A percentile compares a stretch with the other conserved stretches of the same genome.
phyloP scores from a whole-genome alignment of 2,329 filamentous ascomycete genomes.

The Talaromyces marneffei region DNA sequence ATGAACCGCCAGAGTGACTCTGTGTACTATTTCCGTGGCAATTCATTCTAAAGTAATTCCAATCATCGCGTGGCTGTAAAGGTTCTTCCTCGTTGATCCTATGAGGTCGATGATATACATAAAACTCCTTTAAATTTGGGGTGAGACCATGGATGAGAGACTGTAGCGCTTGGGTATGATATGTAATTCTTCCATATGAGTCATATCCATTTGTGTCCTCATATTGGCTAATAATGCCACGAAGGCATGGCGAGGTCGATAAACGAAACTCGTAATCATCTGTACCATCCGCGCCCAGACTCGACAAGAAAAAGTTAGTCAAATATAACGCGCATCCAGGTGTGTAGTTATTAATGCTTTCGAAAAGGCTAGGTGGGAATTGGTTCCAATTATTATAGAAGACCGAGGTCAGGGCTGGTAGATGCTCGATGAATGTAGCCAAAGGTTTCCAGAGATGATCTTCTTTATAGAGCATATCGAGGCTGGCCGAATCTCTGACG shows the following conservation, averaged over 20 bases:
- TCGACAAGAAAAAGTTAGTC: not conserved
- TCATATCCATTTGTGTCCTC: not conserved
- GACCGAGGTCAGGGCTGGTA: not conserved
- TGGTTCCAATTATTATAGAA: not conserved
- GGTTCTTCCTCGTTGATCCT: too few relatives aligned
- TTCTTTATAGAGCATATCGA: not conserved
- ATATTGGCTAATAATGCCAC: not conserved
- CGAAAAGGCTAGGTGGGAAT: not conserved
- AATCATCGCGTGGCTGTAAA: too few relatives aligned
- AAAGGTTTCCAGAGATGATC: not conserved
- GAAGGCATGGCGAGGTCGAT: not conserved
- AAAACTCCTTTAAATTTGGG: not conserved
- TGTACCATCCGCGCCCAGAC: not conserved
- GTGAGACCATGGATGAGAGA: not conserved
- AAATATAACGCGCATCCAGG: not conserved
- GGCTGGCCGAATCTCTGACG: too few relatives aligned
- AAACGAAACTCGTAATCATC: not conserved
- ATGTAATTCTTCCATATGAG: not conserved
- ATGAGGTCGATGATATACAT: not conserved
- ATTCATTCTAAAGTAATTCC: too few relatives aligned
- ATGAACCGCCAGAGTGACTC: too few relatives aligned
- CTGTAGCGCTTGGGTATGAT: not conserved
- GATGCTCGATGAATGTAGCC: not conserved
- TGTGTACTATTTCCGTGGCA: too few relatives aligned
- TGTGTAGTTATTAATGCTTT: not conserved